phyloP scores from a whole-genome alignment of 805 yeast genomes.

The Kluyveromyces dobzhanskii region DNA sequence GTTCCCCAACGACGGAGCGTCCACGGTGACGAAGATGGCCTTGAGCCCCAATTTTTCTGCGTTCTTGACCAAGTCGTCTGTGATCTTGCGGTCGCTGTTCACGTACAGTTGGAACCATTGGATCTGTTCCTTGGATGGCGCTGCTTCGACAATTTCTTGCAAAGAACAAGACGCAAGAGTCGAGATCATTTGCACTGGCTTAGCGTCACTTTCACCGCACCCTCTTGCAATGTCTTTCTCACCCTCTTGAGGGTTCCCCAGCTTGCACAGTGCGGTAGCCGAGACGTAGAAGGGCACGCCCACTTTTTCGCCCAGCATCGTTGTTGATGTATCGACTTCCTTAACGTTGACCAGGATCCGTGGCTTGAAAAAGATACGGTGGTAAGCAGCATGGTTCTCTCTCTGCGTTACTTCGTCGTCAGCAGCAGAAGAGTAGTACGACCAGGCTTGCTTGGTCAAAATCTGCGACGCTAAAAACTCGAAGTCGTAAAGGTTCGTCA shows the following conservation, averaged over 20 bases:
- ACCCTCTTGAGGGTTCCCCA: slow-evolving; percentile 84
- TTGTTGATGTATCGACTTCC: slow-evolving; percentile 59
- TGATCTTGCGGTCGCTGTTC: slow-evolving; percentile 61
- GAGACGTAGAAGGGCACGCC: slow-evolving; percentile 79
- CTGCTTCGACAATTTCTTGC: slow-evolving; percentile 74
- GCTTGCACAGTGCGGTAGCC: slow-evolving; percentile 87
- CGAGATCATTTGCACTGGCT: slow-evolving; percentile 76
- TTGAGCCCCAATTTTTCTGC: slow-evolving; percentile 70
- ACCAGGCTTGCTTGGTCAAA: slow-evolving; percentile 78
- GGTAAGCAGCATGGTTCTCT: slow-evolving; percentile 87
- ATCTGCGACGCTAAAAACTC: slow-evolving; percentile 79
- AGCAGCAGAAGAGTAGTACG: slow-evolving; percentile 83
- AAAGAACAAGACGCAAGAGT: slow-evolving; percentile 83
- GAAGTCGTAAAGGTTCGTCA: slow-evolving; percentile 77
- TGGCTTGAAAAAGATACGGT: slow-evolving; percentile 82
- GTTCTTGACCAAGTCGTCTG: slow-evolving; percentile 52
- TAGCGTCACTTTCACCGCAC: slow-evolving; percentile 60
- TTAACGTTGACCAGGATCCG: slow-evolving; percentile 72
- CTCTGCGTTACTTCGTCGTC: slow-evolving; percentile 89
- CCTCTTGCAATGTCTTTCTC: slow-evolving; percentile 79
- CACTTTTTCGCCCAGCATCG: slow-evolving; percentile 63
- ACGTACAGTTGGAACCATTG: slow-evolving; percentile 90
- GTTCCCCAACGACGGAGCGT: slow-evolving; percentile 86
- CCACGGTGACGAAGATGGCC: slow-evolving; percentile 83
- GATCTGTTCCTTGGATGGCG: slow-evolving; percentile 49